Conservation (phyloP, 2,329 filamentous ascomycete genomes). For the Hypoxylon sp. region DNA sequence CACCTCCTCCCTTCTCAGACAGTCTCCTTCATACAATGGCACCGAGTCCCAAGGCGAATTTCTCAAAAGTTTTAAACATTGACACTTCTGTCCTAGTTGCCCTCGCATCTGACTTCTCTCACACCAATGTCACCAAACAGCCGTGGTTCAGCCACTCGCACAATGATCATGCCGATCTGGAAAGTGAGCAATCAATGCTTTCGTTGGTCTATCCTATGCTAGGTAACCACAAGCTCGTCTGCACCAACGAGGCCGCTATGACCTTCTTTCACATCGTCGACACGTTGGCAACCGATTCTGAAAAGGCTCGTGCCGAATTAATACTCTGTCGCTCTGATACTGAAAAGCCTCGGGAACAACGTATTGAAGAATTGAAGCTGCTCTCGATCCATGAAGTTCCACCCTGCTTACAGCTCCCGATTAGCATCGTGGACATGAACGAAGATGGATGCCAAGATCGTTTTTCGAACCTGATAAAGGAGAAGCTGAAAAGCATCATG, state of each 20-base stretch:
- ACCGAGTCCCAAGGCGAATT: slow-evolving; percentile 39
- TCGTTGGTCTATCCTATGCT: slow-evolving; percentile 70
- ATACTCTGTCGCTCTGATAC: slow-evolving; percentile 57
- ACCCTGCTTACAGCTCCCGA: slow-evolving; percentile 59
- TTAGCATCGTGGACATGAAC: slow-evolving; percentile 61
- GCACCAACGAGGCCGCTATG: slow-evolving; percentile 69
- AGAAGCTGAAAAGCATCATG: slow-evolving; percentile 49
- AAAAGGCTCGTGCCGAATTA: slow-evolving; percentile 66
- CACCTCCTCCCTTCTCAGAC: slow-evolving; percentile 33
- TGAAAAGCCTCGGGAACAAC: slow-evolving; percentile 34
- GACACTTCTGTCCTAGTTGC: slow-evolving; percentile 77
- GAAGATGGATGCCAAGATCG: slow-evolving; percentile 41
- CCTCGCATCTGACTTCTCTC: slow-evolving; percentile 76
- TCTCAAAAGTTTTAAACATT: slow-evolving; percentile 57
- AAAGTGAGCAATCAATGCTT: slow-evolving; percentile 67
- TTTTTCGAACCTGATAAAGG: slow-evolving; percentile 45
- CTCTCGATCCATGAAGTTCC: slow-evolving; percentile 52
- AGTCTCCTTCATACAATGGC: slow-evolving; percentile 41
- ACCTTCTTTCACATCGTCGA: slow-evolving; percentile 73
- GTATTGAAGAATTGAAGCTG: slow-evolving; percentile 44
- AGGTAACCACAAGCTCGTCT: slow-evolving; percentile 63
- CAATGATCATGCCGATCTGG: slow-evolving; percentile 69
- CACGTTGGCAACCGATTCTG: slow-evolving; percentile 67
- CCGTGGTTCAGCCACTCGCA: slow-evolving; percentile 64
- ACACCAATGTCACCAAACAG: slow-evolving; percentile 52